A percentile compares a stretch with the other conserved stretches of the same genome.
Evolutionary conservation across 495 filamentous ascomycete species (phyloP).

Genomic region (Aspergillus sclerotiicarbonarius): DNA sequence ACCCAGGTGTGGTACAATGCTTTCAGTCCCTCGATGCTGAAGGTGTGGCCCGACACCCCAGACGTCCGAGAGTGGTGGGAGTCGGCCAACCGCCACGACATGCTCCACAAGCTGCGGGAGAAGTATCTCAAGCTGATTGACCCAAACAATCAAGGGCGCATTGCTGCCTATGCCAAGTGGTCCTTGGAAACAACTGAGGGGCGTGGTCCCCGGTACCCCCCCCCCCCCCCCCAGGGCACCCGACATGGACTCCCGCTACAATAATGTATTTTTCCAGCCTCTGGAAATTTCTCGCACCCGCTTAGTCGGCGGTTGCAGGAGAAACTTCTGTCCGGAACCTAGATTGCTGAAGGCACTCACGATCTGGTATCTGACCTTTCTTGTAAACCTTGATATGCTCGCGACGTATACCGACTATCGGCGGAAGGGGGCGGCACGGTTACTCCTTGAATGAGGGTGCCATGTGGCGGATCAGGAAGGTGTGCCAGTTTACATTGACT

Average conservation of each 20-base stretch:
- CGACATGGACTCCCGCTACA: constrained; percentile 6
- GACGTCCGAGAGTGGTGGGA: constrained; percentile 25
- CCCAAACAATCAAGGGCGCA: constrained; percentile 10
- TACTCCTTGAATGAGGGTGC: constrained; percentile 52
- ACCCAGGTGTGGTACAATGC: constrained; percentile 27
- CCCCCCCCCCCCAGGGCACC: too few species aligned
- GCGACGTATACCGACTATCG: constrained; percentile 49
- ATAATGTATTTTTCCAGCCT: neutral
- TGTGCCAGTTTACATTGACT: constrained; percentile 31
- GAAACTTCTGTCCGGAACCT: constrained; percentile 12
- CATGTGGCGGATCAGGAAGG: constrained; percentile 37
- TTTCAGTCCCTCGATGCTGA: constrained; percentile 23
- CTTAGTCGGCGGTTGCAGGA: constrained; percentile 6
- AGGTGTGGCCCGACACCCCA: constrained; percentile 28
- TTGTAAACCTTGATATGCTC: constrained; percentile 47
- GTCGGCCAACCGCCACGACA: constrained; percentile 18
- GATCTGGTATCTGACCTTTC: too few species aligned
- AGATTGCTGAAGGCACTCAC: too few species aligned
- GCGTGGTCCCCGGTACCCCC: constrained; percentile 26
- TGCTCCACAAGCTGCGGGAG: constrained; percentile 23
- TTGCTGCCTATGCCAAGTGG: constrained; percentile 32
- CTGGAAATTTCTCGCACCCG: constrained; percentile 1
- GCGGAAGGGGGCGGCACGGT: constrained; percentile 46
- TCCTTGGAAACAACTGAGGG: constrained; percentile 20
- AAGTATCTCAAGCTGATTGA: constrained; percentile 31